Evolutionary conservation across 2,329 filamentous ascomycete species (phyloP).

Genomic region (Ramularia collo-cygni): DNA sequence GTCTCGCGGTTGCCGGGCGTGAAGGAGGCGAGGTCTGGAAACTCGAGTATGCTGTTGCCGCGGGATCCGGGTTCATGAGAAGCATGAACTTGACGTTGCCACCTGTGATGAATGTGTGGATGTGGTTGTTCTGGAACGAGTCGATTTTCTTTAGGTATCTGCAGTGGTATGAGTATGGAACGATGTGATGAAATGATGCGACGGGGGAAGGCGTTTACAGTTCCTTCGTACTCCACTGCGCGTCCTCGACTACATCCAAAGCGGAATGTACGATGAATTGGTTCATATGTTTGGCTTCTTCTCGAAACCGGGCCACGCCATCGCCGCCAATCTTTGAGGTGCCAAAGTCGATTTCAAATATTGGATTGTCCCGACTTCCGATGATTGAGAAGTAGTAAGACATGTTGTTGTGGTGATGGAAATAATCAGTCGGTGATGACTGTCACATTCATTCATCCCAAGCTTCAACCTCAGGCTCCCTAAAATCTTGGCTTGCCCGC

Average conservation of each 20-base stretch:
- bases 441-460: not conserved
- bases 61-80: slow-evolving; percentile 67
- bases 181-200: not conserved
- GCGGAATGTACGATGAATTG: slow-evolving; percentile 95
- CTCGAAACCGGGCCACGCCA: slow-evolving; percentile 79
- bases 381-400: slow-evolving; percentile 98
- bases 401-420: slow-evolving; percentile 41
- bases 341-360: slow-evolving; percentile 96
- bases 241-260: slow-evolving; percentile 90
- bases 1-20: slow-evolving; percentile 25
- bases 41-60: slow-evolving; percentile 28
- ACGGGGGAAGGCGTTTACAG: slow-evolving; percentile 51
- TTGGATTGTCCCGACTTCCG: slow-evolving; percentile 87
- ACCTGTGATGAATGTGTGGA: slow-evolving; percentile 84
- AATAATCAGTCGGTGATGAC: not conserved
- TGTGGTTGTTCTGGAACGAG: slow-evolving; percentile 91
- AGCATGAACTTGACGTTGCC: slow-evolving; percentile 91
- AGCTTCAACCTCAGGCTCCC: not conserved
- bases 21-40: slow-evolving; percentile 25
- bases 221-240: slow-evolving; percentile 82
- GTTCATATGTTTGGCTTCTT: slow-evolving; percentile 87
- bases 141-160: slow-evolving; percentile 97
- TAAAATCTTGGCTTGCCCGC: slow-evolving; percentile 18
- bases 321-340: slow-evolving; percentile 94
- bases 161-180: slow-evolving; percentile 1